These are phyloP conservation scores for Teratosphaeria viscida DNA, from an alignment of 2,329 filamentous ascomycete genomes.

Conservation along the genomic window DNA sequence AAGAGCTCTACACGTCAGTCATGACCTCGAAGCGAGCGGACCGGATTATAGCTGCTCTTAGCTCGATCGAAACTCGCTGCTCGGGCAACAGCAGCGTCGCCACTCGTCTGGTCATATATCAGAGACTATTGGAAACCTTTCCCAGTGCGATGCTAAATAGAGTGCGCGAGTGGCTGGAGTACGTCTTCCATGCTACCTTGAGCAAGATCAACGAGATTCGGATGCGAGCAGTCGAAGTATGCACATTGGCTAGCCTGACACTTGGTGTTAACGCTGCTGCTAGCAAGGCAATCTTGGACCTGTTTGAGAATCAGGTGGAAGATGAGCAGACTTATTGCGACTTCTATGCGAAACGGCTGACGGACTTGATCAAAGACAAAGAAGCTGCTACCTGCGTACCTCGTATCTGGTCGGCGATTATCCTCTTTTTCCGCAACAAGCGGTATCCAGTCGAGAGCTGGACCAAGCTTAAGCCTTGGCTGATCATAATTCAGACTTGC, in stretches of 20 bases:
- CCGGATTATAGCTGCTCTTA: conserved; percentile 59
- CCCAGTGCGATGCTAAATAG: conserved; percentile 60
- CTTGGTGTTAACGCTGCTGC: conserved; percentile 61
- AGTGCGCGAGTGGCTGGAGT: conserved; percentile 65
- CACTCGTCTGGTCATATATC: conserved; percentile 68
- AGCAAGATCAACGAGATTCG: conserved; percentile 69
- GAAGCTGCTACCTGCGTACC: conserved; percentile 59
- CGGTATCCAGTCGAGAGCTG: conserved; percentile 53
- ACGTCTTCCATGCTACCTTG: conserved; percentile 72
- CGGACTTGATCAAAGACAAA: conserved; percentile 52
- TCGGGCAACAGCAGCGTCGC: conserved; percentile 72
- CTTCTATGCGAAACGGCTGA: conserved; percentile 57
- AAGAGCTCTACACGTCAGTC: conserved; percentile 64
- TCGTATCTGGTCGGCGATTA: conserved; percentile 77
- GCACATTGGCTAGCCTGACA: conserved; percentile 56
- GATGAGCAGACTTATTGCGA: conserved; percentile 55
- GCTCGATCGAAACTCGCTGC: conserved; percentile 61
- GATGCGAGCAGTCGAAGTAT: conserved; percentile 61
- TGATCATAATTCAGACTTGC: conserved; percentile 68
- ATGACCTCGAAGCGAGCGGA: conserved; percentile 63
- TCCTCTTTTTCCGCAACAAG: conserved; percentile 61
- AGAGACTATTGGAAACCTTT: conserved; percentile 62
- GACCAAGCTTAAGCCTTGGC: conserved; percentile 61
- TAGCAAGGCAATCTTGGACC: conserved; percentile 54
- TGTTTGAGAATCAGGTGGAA: conserved; percentile 43